phyloP scores from a whole-genome alignment of 2,329 filamentous ascomycete genomes.

The Harringtonia aguacate region DNA sequence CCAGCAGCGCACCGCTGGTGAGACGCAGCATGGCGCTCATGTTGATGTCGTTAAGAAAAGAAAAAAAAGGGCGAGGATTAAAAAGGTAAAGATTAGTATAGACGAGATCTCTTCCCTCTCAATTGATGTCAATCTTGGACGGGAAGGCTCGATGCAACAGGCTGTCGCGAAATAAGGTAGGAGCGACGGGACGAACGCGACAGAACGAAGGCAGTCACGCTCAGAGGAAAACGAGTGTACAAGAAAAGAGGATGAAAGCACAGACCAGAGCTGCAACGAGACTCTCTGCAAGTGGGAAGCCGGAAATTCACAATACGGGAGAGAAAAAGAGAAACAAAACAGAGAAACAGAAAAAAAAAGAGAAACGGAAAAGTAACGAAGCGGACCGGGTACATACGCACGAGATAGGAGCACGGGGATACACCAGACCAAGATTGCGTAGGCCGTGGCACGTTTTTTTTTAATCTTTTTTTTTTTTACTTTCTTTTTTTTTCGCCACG shows the following conservation, averaged over 20 bases:
- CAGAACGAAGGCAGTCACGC: not conserved
- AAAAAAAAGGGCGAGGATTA: not conserved
- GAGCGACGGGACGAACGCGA: not conserved
- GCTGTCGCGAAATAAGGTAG: not conserved
- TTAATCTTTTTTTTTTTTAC: too few species aligned
- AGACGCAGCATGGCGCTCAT: conserved; percentile 28
- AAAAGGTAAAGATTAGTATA: not conserved
- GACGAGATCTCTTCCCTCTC: too few species aligned
- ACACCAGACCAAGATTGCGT: too few species aligned
- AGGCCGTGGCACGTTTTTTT: too few species aligned
- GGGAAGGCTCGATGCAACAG: not conserved
- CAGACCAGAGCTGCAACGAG: too few species aligned
- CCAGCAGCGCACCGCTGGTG: conserved; percentile 23
- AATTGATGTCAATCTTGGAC: too few species aligned
- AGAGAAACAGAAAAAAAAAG: not conserved
- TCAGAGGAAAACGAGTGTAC: not conserved
- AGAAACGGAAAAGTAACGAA: not conserved
- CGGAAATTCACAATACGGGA: not conserved
- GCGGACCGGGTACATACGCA: not conserved
- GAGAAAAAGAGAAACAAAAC: not conserved
- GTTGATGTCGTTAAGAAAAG: not conserved
- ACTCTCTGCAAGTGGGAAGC: too few species aligned
- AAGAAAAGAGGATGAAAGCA: not conserved
- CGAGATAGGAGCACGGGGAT: too few species aligned
- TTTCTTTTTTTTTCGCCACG: too few species aligned